A percentile compares a stretch with the other conserved stretches of the same genome.
Conservation (phyloP, 805 yeast species). For the Kodamaea fukazawae region DNA sequence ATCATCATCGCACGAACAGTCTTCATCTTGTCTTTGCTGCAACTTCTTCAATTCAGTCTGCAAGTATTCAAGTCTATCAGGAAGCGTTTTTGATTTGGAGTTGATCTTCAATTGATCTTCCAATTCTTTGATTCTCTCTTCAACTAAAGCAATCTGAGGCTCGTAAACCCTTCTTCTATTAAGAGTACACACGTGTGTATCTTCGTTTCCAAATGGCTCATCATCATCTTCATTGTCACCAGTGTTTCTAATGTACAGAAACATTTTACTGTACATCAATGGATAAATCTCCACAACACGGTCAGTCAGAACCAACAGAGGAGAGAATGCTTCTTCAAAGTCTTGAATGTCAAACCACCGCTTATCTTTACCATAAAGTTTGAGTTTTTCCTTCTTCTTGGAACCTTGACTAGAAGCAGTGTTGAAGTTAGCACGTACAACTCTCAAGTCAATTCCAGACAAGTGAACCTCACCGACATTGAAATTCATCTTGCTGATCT, state of each 20-base stretch:
- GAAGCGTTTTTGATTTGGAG: neutral
- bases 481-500: conserved; percentile 56
- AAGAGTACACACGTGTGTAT: conserved; percentile 30
- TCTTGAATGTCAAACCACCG: conserved; percentile 65
- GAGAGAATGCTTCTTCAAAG: conserved; percentile 53
- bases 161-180: conserved; percentile 24
- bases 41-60: neutral
- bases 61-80: neutral
- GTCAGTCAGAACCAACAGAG: conserved; percentile 32
- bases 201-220: conserved; percentile 23
- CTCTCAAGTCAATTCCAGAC: conserved; percentile 57
- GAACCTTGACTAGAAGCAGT: conserved; percentile 13
- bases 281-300: conserved; percentile 55
- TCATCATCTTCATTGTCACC: conserved; percentile 8
- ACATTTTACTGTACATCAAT: conserved; percentile 62
- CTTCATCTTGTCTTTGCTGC: no score
- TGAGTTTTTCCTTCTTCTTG: conserved; percentile 16
- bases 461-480: conserved; percentile 62
- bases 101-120: conserved; percentile 17
- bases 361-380: conserved; percentile 51
- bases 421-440: conserved; percentile 47
- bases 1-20: no score
- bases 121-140: conserved; percentile 27
- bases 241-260: conserved; percentile 67
- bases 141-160: conserved; percentile 26